Conservation (phyloP, 345 rosid genomes). For the Populus euphratica region DNA sequence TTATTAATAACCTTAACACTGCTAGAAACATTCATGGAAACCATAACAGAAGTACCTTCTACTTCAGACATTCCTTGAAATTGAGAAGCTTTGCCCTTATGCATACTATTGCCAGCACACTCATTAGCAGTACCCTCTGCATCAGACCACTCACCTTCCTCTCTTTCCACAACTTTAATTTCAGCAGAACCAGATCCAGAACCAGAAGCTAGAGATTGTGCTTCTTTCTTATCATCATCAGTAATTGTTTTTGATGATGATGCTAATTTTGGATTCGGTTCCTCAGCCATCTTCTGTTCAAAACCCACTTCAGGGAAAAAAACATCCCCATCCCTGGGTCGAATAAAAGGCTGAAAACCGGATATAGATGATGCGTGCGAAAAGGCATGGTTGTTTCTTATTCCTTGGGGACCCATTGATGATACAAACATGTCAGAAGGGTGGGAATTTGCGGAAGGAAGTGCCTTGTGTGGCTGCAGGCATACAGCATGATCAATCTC, state of each 20-base stretch:
- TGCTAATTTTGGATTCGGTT: conserved; percentile 28
- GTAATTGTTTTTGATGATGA: conserved; percentile 32
- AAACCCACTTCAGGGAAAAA: conserved; percentile 30
- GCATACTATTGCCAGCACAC: conserved; percentile 17
- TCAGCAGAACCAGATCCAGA: conserved; percentile 32
- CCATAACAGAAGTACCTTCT: conserved; percentile 30
- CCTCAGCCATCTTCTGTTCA: conserved; percentile 40
- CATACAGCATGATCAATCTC: conserved; percentile 44
- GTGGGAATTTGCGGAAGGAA: conserved; percentile 42
- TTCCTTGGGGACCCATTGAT: conserved; percentile 45
- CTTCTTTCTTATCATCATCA: conserved; percentile 34
- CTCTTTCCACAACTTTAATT: conserved; percentile 56
- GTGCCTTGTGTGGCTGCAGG: conserved; percentile 57
- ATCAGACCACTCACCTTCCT: conserved; percentile 98
- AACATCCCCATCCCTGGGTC: conserved; percentile 34
- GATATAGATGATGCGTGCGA: conserved; percentile 73
- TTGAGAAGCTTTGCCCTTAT: conserved; percentile 33
- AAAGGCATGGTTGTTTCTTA: conserved; percentile 54
- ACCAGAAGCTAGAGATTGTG: conserved; percentile 28
- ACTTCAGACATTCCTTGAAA: conserved; percentile 27
- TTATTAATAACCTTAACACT: conserved; percentile 34
- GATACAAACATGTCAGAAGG: conserved; percentile 46
- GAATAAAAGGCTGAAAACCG: conserved; percentile 90
- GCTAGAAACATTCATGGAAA: conserved; percentile 16
- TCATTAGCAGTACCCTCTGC: conserved; percentile 51